Conservation (phyloP, 495 filamentous ascomycete species). For the Podospora pseudoanserina region DNA sequence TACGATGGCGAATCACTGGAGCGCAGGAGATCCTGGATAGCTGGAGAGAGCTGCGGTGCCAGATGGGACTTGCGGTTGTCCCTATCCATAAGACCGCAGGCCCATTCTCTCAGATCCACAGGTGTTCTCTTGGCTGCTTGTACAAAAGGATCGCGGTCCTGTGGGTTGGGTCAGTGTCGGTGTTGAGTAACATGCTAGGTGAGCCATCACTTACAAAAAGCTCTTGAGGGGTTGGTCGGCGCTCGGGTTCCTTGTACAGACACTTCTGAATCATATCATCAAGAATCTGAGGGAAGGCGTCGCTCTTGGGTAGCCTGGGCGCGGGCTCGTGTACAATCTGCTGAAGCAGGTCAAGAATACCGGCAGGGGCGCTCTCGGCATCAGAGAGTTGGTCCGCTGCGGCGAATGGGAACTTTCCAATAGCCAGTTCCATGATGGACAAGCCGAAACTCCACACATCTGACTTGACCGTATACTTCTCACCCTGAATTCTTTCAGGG, state of each 20-base stretch:
- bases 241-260: conserved; percentile 78
- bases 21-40: conserved; percentile 55
- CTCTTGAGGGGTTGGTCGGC: conserved; percentile 86
- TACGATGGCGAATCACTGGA: conserved; percentile 49
- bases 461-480: conserved; percentile 94
- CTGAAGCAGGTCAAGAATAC: conserved; percentile 92
- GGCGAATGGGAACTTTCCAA: conserved; percentile 93
- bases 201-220: conserved; percentile 55
- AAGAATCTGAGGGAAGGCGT: conserved; percentile 89
- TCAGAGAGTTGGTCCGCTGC: conserved; percentile 63
- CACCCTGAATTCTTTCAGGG: conserved; percentile 92
- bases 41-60: conserved; percentile 59
- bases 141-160: conserved; percentile 91
- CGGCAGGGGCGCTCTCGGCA: conserved; percentile 73
- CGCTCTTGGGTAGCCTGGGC: conserved; percentile 88
- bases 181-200: neutral
- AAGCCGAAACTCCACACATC: conserved; percentile 99
- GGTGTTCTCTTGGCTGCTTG: conserved; percentile 92
- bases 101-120: conserved; percentile 86
- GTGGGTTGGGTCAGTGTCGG: conserved; percentile 21
- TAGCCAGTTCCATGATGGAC: conserved; percentile 91
- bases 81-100: conserved; percentile 81
- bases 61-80: conserved; percentile 92
- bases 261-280: conserved; percentile 98
- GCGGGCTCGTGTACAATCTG: conserved; percentile 97